Conservation (phyloP, 179 eudicot genomes). For the Gypsophila paniculata region DNA sequence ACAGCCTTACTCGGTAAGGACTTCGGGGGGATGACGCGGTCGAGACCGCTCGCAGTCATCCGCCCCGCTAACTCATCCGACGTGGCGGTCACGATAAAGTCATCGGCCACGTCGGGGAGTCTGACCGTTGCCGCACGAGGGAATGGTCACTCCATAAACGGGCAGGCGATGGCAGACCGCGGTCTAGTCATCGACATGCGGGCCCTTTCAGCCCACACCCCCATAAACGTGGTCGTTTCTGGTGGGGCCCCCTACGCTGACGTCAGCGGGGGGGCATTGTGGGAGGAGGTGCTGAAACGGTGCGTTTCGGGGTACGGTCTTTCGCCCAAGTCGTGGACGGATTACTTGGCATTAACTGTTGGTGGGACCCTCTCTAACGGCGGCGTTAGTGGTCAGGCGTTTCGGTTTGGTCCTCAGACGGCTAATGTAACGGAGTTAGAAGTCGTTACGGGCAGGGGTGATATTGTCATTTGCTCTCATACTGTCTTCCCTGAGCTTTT, state of each 20-base stretch:
- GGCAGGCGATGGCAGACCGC: conserved; percentile 65
- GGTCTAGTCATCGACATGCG: conserved; percentile 74
- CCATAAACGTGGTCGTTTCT: conserved; percentile 22
- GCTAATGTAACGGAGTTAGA: conserved; percentile 69
- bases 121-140: conserved; percentile 78
- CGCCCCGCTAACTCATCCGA: conserved; percentile 44
- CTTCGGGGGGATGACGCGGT: conserved; percentile 59
- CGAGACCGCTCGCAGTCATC: conserved; percentile 48
- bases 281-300: conserved; percentile 63
- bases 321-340: conserved; percentile 86
- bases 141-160: conserved; percentile 87
- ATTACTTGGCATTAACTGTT: conserved; percentile 66
- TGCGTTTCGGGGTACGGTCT: conserved; percentile 50
- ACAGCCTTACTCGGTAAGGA: conserved; percentile 42
- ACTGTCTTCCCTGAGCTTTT: conserved; percentile 43
- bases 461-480: conserved; percentile 45
- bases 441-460: conserved; percentile 79
- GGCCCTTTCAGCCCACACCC: conserved; percentile 26
- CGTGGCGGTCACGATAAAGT: conserved; percentile 36
- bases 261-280: conserved; percentile 81
- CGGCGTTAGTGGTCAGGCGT: conserved; percentile 83
- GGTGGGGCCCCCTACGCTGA: conserved; percentile 32
- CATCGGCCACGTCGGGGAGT: conserved; percentile 29
- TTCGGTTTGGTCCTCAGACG: conserved; percentile 71
- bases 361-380: conserved; percentile 86